Evolutionary conservation across 306 rosid species (phyloP), one percentile per base, ranked within the genome.

Genomic region (Prosopis cineraria): DNA sequence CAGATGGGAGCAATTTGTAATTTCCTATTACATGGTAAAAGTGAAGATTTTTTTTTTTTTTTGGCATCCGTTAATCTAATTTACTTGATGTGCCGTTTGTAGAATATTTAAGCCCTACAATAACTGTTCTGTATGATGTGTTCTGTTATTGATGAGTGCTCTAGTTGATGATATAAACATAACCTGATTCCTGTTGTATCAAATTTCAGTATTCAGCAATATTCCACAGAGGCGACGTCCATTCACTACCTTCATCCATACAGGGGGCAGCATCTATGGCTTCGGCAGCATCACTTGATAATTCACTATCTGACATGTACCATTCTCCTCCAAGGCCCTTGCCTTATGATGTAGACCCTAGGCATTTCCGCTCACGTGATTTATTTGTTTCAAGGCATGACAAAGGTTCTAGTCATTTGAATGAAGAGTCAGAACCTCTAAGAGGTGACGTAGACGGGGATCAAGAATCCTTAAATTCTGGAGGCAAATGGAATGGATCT

Each of bases 281-380:
- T 76, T 78, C 97, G 58, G 45, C 98, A 25, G 86, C 91, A 59
- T 88, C 98, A 62, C 88, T 83, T 66, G 99, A 93, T 82, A 85
- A 88, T 89, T 87, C 97, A 63, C 66, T 96, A 31, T 86, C 97
- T 76, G 98, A 91, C 72, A 89, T 88, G 85, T 96, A 93, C 83
- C 99, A 87, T 53, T 93, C 99, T 82, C 99, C 97, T 81, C 99
- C 98, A 41, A 88, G 96, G 87, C 99, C 99, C 40, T 81, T 96
- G 87, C 99, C 99, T 74, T 96, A 96, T 72, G 99, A 96, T 82
- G 98, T 84, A 55, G 98, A 93, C 81, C 92, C 98, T 16, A 86
- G 98, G 85, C 81, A 71, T 81, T 80, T 84, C 83, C 93, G 88
- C 64, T 83, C 83, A 77, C 97, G 88, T 53, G 98, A 94, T 77